Conservation (phyloP, 768 basidiomycete genomes). For the Serendipita sp. region DNA sequence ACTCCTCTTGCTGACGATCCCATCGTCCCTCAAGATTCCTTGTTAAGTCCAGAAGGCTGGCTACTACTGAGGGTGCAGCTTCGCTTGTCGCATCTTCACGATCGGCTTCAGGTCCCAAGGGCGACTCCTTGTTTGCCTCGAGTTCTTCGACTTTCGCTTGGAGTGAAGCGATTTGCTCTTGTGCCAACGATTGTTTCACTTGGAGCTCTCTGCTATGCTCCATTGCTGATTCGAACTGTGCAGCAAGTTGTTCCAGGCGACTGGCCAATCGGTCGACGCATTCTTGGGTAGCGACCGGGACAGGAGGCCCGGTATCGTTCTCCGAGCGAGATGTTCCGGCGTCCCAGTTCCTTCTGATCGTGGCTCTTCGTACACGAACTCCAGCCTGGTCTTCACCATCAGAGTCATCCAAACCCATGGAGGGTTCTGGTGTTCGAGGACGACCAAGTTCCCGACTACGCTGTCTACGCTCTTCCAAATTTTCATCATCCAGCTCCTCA, state of each 20-base stretch:
- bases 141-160: conserved; percentile 52
- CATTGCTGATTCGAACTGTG: conserved; percentile 61
- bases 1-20: conserved; percentile 62
- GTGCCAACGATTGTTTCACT: conserved; percentile 60
- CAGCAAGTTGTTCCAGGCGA: conserved; percentile 44
- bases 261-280: conserved; percentile 35
- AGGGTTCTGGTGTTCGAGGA: conserved; percentile 71
- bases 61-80: conserved; percentile 24
- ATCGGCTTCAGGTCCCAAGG: background rate
- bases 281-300: conserved; percentile 8
- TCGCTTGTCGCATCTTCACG: conserved; percentile 3
- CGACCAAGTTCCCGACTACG: conserved; percentile 43
- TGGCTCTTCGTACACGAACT: conserved; percentile 12
- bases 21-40: conserved; percentile 65
- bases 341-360: conserved; percentile 8
- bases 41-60: conserved; percentile 55
- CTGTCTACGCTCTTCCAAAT: conserved; percentile 19
- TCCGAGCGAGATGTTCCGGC: background rate
- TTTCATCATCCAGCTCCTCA: conserved; percentile 16
- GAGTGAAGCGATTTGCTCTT: conserved; percentile 49
- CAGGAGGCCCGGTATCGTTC: conserved; percentile 12
- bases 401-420: conserved; percentile 37
- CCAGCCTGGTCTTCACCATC: conserved; percentile 8
- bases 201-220: conserved; percentile 58
- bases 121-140: conserved; percentile 17